These are phyloP conservation scores for Saccharomycopsis phalli DNA, from an alignment of 1,139 yeast species.

Conservation along the genomic window DNA sequence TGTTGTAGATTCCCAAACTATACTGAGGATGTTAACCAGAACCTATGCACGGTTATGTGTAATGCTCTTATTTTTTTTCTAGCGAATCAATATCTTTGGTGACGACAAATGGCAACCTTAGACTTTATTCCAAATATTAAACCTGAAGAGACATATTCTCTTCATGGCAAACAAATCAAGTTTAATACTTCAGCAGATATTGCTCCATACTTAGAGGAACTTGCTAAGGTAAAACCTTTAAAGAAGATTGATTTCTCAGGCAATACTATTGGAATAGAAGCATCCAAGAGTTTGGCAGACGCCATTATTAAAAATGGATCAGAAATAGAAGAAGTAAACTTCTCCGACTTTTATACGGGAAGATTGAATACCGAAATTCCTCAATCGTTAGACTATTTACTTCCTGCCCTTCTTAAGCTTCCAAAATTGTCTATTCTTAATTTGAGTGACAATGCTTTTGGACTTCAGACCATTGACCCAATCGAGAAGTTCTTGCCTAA, in stretches of 20 bases:
- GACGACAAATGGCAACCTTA: slow-evolving; percentile 29
- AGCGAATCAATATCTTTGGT: too few relatives aligned
- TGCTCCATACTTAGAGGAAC: slow-evolving; percentile 49
- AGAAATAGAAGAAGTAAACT: slow-evolving; percentile 55
- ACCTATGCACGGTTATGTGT: too few relatives aligned
- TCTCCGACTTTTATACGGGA: slow-evolving; percentile 91
- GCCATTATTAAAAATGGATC: slow-evolving; percentile 36
- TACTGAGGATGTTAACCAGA: too few relatives aligned
- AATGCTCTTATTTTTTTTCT: too few relatives aligned
- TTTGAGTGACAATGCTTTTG: slow-evolving; percentile 92
- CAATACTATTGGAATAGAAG: slow-evolving; percentile 88
- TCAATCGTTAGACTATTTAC: slow-evolving; percentile 58
- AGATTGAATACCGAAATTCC: slow-evolving; percentile 94
- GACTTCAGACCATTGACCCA: slow-evolving; percentile 89
- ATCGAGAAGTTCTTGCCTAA: slow-evolving; percentile 68
- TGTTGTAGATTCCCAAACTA: too few relatives aligned
- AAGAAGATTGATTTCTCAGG: slow-evolving; percentile 76
- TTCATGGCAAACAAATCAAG: slow-evolving; percentile 72
- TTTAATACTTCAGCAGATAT: slow-evolving; percentile 69
- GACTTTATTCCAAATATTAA: slow-evolving; percentile 27
- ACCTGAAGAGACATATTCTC: slow-evolving; percentile 36
- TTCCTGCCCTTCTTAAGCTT: slow-evolving; percentile 65
- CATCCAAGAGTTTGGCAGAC: slow-evolving; percentile 63
- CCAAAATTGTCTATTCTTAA: slow-evolving; percentile 65
- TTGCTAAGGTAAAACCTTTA: slow-evolving; percentile 36